phyloP scores from a whole-genome alignment of 2,329 filamentous ascomycete species.

The Passalora sequoiae region DNA sequence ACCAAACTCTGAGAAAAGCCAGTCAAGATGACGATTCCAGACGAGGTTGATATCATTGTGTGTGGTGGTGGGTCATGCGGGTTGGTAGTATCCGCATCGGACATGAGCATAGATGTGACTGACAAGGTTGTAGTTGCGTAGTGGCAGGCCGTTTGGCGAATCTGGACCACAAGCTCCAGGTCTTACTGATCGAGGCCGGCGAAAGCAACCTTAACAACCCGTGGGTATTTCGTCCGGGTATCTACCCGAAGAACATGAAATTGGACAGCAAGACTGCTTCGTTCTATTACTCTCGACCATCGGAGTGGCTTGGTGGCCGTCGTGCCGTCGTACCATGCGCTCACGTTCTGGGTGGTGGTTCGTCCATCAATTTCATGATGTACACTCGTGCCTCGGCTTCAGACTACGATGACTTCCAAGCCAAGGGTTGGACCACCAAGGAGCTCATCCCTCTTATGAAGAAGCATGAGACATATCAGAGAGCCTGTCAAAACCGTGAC shows the following conservation, averaged over 20 bases:
- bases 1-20: conserved; percentile 8
- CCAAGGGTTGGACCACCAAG: conserved; percentile 73
- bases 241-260: conserved; percentile 74
- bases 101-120: conserved; percentile 8
- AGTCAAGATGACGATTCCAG: conserved; percentile 57
- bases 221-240: conserved; percentile 69
- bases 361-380: conserved; percentile 77
- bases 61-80: conserved; percentile 68
- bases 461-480: conserved; percentile 75
- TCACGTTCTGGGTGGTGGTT: conserved; percentile 59
- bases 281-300: conserved; percentile 73
- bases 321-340: conserved; percentile 70
- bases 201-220: conserved; percentile 73
- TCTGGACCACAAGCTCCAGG: conserved; percentile 66
- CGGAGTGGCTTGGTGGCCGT: conserved; percentile 65
- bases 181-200: conserved; percentile 65
- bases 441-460: conserved; percentile 71
- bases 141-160: conserved; percentile 61
- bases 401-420: conserved; percentile 73
- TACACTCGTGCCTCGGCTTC: conserved; percentile 67
- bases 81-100: conserved; percentile 35
- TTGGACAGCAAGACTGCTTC: conserved; percentile 75
- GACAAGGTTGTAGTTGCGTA: conserved; percentile 40
- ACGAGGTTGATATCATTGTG: conserved; percentile 77
- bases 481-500: conserved; percentile 50